phyloP scores from a whole-genome alignment of 2,329 filamentous ascomycete species.

The Diaporthe ampelina region DNA sequence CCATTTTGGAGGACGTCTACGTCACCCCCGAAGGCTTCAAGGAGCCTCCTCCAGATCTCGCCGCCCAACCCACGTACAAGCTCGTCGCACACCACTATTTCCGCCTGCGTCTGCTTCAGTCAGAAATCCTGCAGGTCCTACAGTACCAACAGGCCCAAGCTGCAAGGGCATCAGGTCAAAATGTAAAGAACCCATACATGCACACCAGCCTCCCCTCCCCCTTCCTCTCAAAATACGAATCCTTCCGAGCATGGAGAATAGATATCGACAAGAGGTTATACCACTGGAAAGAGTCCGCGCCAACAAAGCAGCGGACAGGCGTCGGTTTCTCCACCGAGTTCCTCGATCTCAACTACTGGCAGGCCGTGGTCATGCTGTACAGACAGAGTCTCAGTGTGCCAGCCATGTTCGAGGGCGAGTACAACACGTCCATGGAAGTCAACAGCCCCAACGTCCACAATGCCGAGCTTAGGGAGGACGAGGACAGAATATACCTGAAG shows the following conservation, averaged over 20 bases:
- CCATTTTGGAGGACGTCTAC: slow-evolving; percentile 86
- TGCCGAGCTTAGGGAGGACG: slow-evolving; percentile 80
- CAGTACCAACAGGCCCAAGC: slow-evolving; percentile 92
- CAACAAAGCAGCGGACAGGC: slow-evolving; percentile 82
- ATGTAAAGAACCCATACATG: slow-evolving; percentile 78
- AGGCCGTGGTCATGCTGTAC: slow-evolving; percentile 96
- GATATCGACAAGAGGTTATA: slow-evolving; percentile 87
- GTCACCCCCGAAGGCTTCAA: slow-evolving; percentile 86
- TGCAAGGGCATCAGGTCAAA: slow-evolving; percentile 76
- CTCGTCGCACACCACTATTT: slow-evolving; percentile 94
- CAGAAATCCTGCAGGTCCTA: slow-evolving; percentile 93
- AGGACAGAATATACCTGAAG: slow-evolving; percentile 93
- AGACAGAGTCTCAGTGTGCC: slow-evolving; percentile 91
- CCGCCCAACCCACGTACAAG: slow-evolving; percentile 84
- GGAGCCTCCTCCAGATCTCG: slow-evolving; percentile 67
- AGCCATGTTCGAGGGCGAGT: slow-evolving; percentile 85
- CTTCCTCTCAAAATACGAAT: slow-evolving; percentile 86
- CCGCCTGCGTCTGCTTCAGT: slow-evolving; percentile 87
- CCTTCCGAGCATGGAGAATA: slow-evolving; percentile 88
- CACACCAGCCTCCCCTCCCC: slow-evolving; percentile 85
- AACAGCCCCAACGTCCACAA: slow-evolving; percentile 73
- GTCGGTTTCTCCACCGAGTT: slow-evolving; percentile 93
- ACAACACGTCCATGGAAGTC: slow-evolving; percentile 74
- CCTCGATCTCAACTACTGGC: slow-evolving; percentile 96
- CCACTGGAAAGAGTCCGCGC: slow-evolving; percentile 89